A percentile compares a stretch with the other conserved stretches of the same genome.
Evolutionary conservation across 805 yeast species (phyloP).

Genomic region (Schizosaccharomyces octosporus): DNA sequence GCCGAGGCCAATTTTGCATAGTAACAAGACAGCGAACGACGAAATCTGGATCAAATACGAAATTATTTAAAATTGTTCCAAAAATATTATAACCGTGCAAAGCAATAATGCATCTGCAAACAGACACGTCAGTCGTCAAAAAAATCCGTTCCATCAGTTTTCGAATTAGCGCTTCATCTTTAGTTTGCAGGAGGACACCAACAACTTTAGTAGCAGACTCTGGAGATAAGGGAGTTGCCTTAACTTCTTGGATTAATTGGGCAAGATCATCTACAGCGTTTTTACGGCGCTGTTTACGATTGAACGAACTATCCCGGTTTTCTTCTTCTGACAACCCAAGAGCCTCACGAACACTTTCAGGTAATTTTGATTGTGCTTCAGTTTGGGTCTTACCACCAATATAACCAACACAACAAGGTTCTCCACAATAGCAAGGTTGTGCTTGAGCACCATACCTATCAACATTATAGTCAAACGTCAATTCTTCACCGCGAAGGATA

Average conservation of each 20-base stretch:
- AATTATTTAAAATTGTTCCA: slow-evolving; percentile 28
- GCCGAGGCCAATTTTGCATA: slow-evolving; percentile 37
- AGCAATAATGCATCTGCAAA: slow-evolving; percentile 37
- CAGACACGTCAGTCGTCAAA: slow-evolving; percentile 23
- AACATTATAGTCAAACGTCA: slow-evolving; percentile 79
- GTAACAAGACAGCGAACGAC: slow-evolving; percentile 29
- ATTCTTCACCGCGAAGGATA: slow-evolving; percentile 59
- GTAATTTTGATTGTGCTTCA: slow-evolving; percentile 61
- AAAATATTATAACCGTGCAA: slow-evolving; percentile 74
- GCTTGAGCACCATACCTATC: slow-evolving; percentile 89
- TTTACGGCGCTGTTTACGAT: slow-evolving; percentile 36
- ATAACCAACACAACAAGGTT: slow-evolving; percentile 70
- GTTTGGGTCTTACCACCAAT: slow-evolving; percentile 96
- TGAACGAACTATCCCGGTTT: slow-evolving; percentile 28
- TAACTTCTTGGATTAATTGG: neutral
- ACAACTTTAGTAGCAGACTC: slow-evolving; percentile 53
- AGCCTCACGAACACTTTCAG: slow-evolving; percentile 29
- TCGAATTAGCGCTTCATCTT: slow-evolving; percentile 36
- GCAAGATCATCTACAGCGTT: slow-evolving; percentile 13
- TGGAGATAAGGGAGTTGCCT: slow-evolving; percentile 7
- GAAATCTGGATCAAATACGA: slow-evolving; percentile 19
- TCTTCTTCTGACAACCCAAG: neutral
- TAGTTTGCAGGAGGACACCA: slow-evolving; percentile 56
- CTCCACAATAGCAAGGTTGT: slow-evolving; percentile 87
- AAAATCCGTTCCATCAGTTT: slow-evolving; percentile 47